These are phyloP conservation scores for bread wheat (Triticum aestivum) DNA, from an alignment of 176 grass and related monocot species.

Conservation along the genomic window DNA sequence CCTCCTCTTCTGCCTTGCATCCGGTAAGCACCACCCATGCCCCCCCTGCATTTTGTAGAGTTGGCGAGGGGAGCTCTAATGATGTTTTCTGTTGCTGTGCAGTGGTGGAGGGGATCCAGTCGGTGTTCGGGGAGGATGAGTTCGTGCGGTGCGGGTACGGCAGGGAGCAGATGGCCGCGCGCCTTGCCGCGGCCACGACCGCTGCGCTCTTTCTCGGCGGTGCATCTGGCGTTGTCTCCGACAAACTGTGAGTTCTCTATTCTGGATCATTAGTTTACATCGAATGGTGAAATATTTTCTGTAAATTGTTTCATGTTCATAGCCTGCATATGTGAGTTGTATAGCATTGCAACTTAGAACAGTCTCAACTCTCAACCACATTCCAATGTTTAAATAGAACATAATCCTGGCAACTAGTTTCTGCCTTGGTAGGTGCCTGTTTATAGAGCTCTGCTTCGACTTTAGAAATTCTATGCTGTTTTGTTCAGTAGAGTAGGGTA, in stretches of 20 bases:
- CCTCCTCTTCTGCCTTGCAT: constrained; percentile 68
- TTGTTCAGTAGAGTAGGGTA: too few relatives aligned
- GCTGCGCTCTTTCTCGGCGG: constrained; percentile 55
- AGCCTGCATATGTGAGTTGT: neutral
- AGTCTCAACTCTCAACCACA: neutral
- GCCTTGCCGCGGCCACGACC: constrained; percentile 37
- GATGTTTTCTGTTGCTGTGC: constrained; percentile 13
- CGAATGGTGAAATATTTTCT: neutral
- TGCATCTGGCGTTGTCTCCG: constrained; percentile 66
- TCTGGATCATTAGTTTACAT: neutral
- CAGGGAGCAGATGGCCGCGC: constrained; percentile 61
- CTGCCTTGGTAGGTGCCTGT: neutral
- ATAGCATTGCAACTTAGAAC: neutral
- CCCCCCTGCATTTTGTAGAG: neutral
- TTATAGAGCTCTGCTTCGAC: neutral
- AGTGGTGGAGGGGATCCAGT: constrained; percentile 73
- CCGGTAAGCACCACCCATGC: constrained; percentile 40
- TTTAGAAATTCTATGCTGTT: too few relatives aligned
- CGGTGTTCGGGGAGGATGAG: constrained; percentile 78
- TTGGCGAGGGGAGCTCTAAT: neutral
- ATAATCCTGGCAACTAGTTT: neutral
- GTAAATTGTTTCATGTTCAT: neutral
- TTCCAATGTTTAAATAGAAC: constrained; percentile 9
- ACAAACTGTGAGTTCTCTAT: constrained; percentile 53
- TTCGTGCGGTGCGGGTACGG: constrained; percentile 55